Evolutionary conservation across 192 early-diverging fungal species (phyloP).

Genomic region (Gaertneriomyces sp.): DNA sequence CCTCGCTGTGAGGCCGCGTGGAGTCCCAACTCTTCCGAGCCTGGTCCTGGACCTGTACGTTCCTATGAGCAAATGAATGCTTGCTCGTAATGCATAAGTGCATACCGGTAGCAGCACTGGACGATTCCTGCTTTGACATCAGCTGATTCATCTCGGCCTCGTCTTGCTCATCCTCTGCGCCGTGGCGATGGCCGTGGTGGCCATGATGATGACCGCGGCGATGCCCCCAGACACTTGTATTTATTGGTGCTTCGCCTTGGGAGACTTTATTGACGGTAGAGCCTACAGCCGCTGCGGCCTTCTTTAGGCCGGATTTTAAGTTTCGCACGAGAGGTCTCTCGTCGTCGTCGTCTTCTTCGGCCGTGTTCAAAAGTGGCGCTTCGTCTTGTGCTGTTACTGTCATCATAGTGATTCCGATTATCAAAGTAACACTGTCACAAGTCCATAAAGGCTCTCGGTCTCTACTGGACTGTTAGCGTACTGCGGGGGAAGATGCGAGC

Average conservation of each 20-base stretch:
- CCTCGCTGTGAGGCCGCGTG: slow-evolving; percentile 75
- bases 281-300: slow-evolving; percentile 15
- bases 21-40: slow-evolving; percentile 42
- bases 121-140: not conserved
- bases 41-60: not conserved
- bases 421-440: too few species aligned
- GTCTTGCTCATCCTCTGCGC: not conserved
- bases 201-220: slow-evolving; percentile 5
- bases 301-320: slow-evolving; percentile 3
- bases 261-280: slow-evolving; percentile 11
- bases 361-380: not conserved
- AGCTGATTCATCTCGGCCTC: not conserved
- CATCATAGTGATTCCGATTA: too few species aligned
- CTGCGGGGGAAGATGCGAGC: too few species aligned
- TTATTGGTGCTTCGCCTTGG: not conserved
- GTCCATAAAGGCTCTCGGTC: too few species aligned
- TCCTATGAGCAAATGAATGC: too few species aligned
- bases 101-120: not conserved
- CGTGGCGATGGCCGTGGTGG: not conserved
- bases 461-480: too few species aligned
- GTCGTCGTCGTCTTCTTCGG: not conserved
- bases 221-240: not conserved
- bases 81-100: not conserved
- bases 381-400: too few species aligned
- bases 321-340: slow-evolving; percentile 18